Base-by-base conservation (phyloP, 2,329 filamentous ascomycete species). In the Ceratocystiopsis sp. region DNA sequence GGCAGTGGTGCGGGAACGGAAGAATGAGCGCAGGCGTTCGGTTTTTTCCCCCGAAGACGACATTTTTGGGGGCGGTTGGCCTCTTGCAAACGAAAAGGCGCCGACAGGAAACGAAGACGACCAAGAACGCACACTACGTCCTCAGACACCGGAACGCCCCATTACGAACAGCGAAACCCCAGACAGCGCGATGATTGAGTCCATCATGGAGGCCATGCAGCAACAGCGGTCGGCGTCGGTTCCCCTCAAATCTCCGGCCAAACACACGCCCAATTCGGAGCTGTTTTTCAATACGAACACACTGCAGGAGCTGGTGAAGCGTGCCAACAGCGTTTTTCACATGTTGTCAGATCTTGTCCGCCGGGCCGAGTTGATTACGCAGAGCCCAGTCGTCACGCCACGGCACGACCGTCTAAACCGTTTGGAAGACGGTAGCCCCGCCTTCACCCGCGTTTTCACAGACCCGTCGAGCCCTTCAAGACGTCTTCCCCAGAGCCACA, bases 231-330 rank as follows among this genome's bases (percentile, higher is more conserved):
- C 66, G 7, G 60, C 61, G 2, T 57, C 65, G 2, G 61, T 68
- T 38, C 58, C 64, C 11, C 50, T 54, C 16, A 54, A 54, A 17
- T 52, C 57, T 5, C 57, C 56, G 14, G 45, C 54, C 42, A 59
- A 57, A 53, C 47, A 47, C 7, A 56, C 53, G 12, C 60, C 67
- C 38, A 63, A 65, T 41, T 64, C 67, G 46, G 70, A 70, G 59
- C 68, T 80, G 52, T 77, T 78, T 46, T 80, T 80, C 49, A 76
- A 79, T 53, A 80, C 76, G 6, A 78, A 78, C 49, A 80, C 73
- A 55, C 64, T 80, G n/a, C 75, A 73, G 51, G 72, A 75, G 52
- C 61, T 80, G 42, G 76, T 80, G 35, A 75, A 73, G 54, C 66
- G 74, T 46, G 76, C 76, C 1, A 67, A 71, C 25, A 69, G 72